phyloP scores from a whole-genome alignment of 495 filamentous ascomycete species.

The Aspergillus indologenus region DNA sequence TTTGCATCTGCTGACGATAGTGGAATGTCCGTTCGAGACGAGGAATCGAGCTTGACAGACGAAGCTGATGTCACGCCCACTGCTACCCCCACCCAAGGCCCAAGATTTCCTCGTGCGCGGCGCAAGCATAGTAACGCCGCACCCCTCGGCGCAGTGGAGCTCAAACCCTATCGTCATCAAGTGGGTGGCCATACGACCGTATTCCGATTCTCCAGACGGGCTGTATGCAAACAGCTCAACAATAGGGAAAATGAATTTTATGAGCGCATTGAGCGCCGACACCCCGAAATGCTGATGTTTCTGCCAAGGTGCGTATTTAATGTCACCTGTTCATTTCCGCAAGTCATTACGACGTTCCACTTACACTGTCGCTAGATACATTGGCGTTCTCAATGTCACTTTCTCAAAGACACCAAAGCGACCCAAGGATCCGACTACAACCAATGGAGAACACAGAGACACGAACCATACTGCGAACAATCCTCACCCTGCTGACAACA shows the following conservation, averaged over 20 bases:
- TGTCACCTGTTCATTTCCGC: background rate
- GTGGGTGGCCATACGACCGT: constrained; percentile 95
- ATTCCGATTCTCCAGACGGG: constrained; percentile 90
- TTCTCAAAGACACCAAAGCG: constrained; percentile 80
- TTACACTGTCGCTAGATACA: constrained; percentile 62
- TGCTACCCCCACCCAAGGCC: constrained; percentile 48
- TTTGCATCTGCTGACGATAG: constrained; percentile 55
- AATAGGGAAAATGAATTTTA: constrained; percentile 98
- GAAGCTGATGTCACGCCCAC: constrained; percentile 61
- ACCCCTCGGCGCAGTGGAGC: constrained; percentile 85
- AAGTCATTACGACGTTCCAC: background rate
- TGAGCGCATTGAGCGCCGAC: constrained; percentile 85
- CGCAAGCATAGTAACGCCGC: constrained; percentile 38
- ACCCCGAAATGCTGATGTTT: constrained; percentile 86
- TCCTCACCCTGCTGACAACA: constrained; percentile 17
- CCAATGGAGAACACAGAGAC: constrained; percentile 22
- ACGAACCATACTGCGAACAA: constrained; percentile 5
- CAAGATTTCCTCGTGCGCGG: constrained; percentile 31
- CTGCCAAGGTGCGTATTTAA: constrained; percentile 72
- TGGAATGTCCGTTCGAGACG: constrained; percentile 43
- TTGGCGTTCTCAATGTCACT: constrained; percentile 95
- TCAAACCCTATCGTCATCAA: constrained; percentile 96
- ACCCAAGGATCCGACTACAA: constrained; percentile 52
- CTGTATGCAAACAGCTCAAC: constrained; percentile 96
- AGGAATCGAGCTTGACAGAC: constrained; percentile 52